Base-by-base conservation (phyloP, 2,329 filamentous ascomycete species). In the Xylariomycetidae sp. region DNA sequence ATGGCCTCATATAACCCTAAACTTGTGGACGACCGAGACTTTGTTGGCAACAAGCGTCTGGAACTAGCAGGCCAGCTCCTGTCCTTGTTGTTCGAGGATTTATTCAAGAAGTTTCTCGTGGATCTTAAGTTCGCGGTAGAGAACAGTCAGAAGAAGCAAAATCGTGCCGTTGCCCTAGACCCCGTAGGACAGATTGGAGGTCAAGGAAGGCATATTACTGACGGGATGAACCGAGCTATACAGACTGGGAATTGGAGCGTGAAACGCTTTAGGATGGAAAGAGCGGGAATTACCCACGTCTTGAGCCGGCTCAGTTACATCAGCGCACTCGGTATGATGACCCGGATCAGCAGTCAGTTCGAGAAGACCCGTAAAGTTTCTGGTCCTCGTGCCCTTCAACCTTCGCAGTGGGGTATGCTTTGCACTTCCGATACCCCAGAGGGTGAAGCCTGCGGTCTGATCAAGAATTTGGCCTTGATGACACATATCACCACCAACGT, bases 271-370 rank as follows among this genome's bases (percentile, higher is more conserved):
- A 88, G 90, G 61, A 98, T 98, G 92, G 94, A 97, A 56, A 76
- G 90, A 57, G 90, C 92, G 15, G 92, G 92, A 56, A 88, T 98
- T 15, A 97, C 94, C 0, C 92, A 98, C 61, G 88, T 98, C 25
- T 71, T 98, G 30, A 97, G 90, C 62, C 80, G 92, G 44, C 70
- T 98, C 35, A 97, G 90, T 61, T 98, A 97, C 56, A 96, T 98
- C 59, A 86, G 85, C 43, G 92, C 92, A 17, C 76, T 98, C 17
- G 94, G 94, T 42, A 98, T 98, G 94, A 98, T 98, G 92, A 98
- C 92, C 11, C 77, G 92, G 60, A 97, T 98, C 53, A 92, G 85
- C 59, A 94, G 86, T 73, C 92, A 98, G 66, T 98, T 98, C 54
- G 92, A 98, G 59, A 98, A 98, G 72, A 97, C 92, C 3, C 72